Evolutionary conservation across 768 basidiomycete genomes (phyloP), one percentile per base, ranked within the genome.

Genomic region (Mycena kentingensis): DNA sequence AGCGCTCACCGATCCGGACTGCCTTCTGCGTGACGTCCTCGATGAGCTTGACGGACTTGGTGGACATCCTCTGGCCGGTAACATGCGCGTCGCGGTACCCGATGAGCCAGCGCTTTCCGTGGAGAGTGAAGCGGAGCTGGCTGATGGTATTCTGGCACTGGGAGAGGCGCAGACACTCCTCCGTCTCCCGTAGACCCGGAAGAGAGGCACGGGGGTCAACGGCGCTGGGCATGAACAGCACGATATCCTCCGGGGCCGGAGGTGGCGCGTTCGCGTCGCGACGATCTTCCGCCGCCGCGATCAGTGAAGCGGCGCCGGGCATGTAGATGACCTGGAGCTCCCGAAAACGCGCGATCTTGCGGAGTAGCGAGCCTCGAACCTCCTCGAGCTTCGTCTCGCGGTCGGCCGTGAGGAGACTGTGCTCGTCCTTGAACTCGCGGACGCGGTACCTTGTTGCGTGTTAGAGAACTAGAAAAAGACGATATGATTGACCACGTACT

Each of bases 31-130:
- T 37, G 26, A 49, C n/a, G 18, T 26, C 25, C 18, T 22, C 36
- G n/a, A 49, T 49, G 27, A 38, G 26, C 1, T 28, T 35, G 12
- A 36, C 36, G 25, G 35, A 34, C 22, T 39, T 49, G 35, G 36
- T 39, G 3, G 36, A 12, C 36, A 12, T 10, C 11, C 18, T 37
- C 18, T 37, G 36, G 36, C 36, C 36, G 18, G 19, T 18, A 10
- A 37, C 12, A 18, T 49, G 47, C 47, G 35, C 47, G 26, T 37
- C 19, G 11, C 36, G 36, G 35, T 38, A 49, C 26, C 24, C 36
- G 36, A 49, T 49, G 3, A 49, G 47, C 36, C 36, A 39, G 22
- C 36, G 36, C 26, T 49, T 37, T 16, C 35, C 34, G n/a, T 49
- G 26, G n/a, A 49, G 47, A 21, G n/a, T 22, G 18, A 25, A 39